phyloP scores from a whole-genome alignment of 176 grass and related monocot species.

The Tillandsia fasciculata region DNA sequence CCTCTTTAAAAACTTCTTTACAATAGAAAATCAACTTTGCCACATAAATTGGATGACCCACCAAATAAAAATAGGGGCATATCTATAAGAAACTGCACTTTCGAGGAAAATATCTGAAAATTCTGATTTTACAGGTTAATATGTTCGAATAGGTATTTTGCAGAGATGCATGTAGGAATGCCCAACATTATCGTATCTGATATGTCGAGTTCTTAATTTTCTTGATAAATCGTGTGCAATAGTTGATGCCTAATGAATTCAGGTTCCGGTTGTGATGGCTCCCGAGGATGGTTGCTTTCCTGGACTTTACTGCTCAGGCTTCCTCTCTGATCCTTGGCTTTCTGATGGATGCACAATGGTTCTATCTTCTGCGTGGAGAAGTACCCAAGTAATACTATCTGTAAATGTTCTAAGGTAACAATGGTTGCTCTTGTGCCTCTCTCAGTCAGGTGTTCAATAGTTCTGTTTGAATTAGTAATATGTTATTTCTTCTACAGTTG shows the following conservation, averaged over 20 bases:
- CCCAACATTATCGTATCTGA: background rate
- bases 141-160: no score
- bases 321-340: constrained; percentile 75
- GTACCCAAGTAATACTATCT: constrained; percentile 70
- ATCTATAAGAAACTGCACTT: no score
- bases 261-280: constrained; percentile 76
- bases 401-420: constrained; percentile 61
- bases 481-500: constrained; percentile 33
- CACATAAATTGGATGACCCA: no score
- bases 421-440: constrained; percentile 5
- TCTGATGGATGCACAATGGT: constrained; percentile 71
- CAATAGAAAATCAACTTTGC: no score
- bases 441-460: constrained; percentile 13
- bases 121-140: no score
- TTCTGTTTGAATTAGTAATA: constrained; percentile 12
- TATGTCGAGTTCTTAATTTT: constrained; percentile 5
- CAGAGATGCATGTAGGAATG: no score
- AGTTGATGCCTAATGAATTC: constrained; percentile 5
- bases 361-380: constrained; percentile 77
- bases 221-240: background rate
- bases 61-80: no score
- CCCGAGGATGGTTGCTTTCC: constrained; percentile 63
- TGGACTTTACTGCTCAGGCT: constrained; percentile 45
- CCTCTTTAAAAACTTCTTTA: no score
- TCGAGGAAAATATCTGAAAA: no score